phyloP scores from a whole-genome alignment of 768 basidiomycete genomes.

The Tremella fuciformis region DNA sequence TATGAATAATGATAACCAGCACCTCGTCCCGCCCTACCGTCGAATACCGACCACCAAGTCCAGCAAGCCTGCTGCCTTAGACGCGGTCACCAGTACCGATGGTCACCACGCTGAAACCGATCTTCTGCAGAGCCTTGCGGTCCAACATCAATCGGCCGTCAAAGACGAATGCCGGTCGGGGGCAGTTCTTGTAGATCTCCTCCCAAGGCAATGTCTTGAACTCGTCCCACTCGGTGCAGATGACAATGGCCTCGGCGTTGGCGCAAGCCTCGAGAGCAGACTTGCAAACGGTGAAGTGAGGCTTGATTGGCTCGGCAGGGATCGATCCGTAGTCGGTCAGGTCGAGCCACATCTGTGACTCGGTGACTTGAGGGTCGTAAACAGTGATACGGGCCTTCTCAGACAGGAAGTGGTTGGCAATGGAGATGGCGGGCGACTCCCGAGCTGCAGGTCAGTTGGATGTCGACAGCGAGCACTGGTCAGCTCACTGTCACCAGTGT shows the following conservation, averaged over 20 bases:
- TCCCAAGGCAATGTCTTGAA: conserved; percentile 91
- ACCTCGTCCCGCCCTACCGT: neutral
- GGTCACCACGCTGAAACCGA: conserved; percentile 71
- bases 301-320: conserved; percentile 70
- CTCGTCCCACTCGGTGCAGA: conserved; percentile 94
- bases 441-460: conserved; percentile 57
- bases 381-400: conserved; percentile 83
- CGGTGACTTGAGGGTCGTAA: conserved; percentile 83
- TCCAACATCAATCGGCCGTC: conserved; percentile 75
- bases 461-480: neutral
- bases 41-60: neutral
- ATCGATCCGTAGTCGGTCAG: conserved; percentile 56
- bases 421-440: conserved; percentile 90
- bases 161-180: conserved; percentile 97
- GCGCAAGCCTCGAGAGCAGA: conserved; percentile 84
- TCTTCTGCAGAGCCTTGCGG: conserved; percentile 69
- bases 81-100: conserved; percentile 53
- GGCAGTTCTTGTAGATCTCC: conserved; percentile 78
- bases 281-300: conserved; percentile 73
- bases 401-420: conserved; percentile 86
- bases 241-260: conserved; percentile 85
- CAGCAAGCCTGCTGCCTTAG: conserved; percentile 13
- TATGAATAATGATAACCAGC: neutral
- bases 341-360: conserved; percentile 74
- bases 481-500: conserved; percentile 78